Percentiles rank a stretch among this genome's conserved stretches.
phyloP scores from a whole-genome alignment of 495 filamentous ascomycete species.

The Penicillium alfredii region DNA sequence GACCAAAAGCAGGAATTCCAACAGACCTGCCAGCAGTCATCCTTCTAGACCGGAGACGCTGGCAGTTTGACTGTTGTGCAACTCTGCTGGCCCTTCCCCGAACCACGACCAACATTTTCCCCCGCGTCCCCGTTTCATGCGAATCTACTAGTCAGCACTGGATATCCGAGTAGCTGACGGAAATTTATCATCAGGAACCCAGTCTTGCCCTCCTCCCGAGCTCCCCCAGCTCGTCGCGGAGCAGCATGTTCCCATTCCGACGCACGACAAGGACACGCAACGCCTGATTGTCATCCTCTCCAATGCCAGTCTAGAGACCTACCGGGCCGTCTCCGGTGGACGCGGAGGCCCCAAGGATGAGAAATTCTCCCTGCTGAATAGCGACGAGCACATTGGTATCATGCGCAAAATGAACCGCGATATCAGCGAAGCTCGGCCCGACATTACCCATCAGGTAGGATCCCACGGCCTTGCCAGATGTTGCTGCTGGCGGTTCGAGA shows the following conservation, averaged over 20 bases:
- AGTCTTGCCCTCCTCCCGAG: conserved; percentile 86
- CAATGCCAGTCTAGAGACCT: conserved; percentile 95
- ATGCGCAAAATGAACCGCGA: conserved; percentile 99
- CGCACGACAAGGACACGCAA: conserved; percentile 81
- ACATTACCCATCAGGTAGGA: conserved; percentile 95
- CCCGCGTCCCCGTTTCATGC: conserved; percentile 2
- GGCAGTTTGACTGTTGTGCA: not conserved
- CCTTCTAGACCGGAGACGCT: too few species aligned
- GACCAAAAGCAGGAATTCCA: too few species aligned
- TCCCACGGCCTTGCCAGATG: too few species aligned
- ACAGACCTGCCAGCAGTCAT: too few species aligned
- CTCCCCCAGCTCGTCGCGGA: conserved; percentile 89
- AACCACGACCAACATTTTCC: not conserved
- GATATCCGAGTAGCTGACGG: conserved; percentile 24
- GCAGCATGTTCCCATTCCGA: conserved; percentile 77
- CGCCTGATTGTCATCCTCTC: conserved; percentile 92
- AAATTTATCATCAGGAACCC: conserved; percentile 55
- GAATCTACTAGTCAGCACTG: not conserved
- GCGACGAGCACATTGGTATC: conserved; percentile 96
- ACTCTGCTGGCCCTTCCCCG: not conserved
- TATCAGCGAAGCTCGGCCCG: conserved; percentile 93
- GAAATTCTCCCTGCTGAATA: conserved; percentile 94
- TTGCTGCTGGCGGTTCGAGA: too few species aligned
- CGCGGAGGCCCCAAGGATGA: conserved; percentile 71
- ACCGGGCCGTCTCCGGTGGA: conserved; percentile 73